phyloP scores from a whole-genome alignment of 2,329 filamentous ascomycete genomes.

The Sporothrix dimorphospora region DNA sequence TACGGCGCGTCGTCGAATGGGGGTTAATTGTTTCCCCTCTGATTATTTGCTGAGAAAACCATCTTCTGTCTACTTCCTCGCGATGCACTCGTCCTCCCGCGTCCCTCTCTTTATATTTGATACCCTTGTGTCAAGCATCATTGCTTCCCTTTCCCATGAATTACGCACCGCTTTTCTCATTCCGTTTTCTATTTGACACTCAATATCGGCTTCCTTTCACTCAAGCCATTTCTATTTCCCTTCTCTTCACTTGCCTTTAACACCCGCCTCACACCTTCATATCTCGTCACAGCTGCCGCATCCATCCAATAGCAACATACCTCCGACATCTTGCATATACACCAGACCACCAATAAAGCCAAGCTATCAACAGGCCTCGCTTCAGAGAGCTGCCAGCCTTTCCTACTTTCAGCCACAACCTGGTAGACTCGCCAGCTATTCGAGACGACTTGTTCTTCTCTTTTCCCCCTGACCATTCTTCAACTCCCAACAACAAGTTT shows the following conservation, averaged over 20 bases:
- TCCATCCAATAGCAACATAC: background rate
- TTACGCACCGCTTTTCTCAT: background rate
- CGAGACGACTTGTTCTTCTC: too few relatives aligned
- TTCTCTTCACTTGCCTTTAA: background rate
- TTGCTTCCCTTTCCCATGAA: background rate
- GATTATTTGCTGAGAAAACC: background rate
- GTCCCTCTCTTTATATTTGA: slow-evolving; percentile 3
- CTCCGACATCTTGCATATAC: background rate
- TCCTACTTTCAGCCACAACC: background rate
- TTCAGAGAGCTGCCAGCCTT: background rate
- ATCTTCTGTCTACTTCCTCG: slow-evolving; percentile 9
- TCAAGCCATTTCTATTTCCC: background rate
- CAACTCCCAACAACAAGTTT: too few relatives aligned
- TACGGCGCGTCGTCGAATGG: background rate
- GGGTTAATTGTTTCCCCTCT: slow-evolving; percentile 8
- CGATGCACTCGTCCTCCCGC: background rate
- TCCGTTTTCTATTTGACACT: background rate
- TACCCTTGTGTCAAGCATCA: background rate
- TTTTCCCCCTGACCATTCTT: too few relatives aligned
- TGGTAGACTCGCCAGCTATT: too few relatives aligned
- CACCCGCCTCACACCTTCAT: background rate
- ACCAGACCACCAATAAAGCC: background rate
- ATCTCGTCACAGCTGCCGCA: background rate
- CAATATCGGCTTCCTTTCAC: background rate
- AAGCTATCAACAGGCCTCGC: background rate